Percentiles rank a stretch among this genome's conserved stretches.
Evolutionary conservation across 225 moss, liverwort and hornwort genomes (phyloP).

Genomic region (Neckera pumila): DNA sequence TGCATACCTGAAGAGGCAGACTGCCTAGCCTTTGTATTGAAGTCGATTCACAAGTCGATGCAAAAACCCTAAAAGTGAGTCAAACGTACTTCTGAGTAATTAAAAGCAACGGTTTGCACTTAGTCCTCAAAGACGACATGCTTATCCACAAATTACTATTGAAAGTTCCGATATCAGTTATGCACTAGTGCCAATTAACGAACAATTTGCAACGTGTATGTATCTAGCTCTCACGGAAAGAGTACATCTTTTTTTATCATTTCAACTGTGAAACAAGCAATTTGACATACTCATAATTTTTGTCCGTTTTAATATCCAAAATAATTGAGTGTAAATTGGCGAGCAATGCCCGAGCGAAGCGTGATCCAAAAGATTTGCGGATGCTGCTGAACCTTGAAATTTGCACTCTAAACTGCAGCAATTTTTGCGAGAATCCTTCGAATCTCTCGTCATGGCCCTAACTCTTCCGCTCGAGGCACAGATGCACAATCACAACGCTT

Average conservation of each 20-base stretch:
- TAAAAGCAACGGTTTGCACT: background rate
- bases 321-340: background rate
- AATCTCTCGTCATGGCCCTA: background rate
- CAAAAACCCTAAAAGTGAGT: background rate
- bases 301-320: background rate
- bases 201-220: background rate
- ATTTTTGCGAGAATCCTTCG: background rate
- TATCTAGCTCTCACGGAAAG: background rate
- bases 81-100: background rate
- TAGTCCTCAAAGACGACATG: background rate
- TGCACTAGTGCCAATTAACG: background rate
- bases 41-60: background rate
- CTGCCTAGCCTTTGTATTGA: background rate
- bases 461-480: background rate
- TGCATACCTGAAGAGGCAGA: background rate
- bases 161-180: too few relatives aligned
- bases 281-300: background rate
- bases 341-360: background rate
- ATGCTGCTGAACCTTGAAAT: background rate
- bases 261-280: background rate
- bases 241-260: background rate
- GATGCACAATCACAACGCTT: background rate
- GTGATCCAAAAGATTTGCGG: background rate
- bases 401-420: background rate
- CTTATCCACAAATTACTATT: background rate